phyloP scores from a whole-genome alignment of 371 early-diverging fungal species.

The Dichotomocladium elegans region DNA sequence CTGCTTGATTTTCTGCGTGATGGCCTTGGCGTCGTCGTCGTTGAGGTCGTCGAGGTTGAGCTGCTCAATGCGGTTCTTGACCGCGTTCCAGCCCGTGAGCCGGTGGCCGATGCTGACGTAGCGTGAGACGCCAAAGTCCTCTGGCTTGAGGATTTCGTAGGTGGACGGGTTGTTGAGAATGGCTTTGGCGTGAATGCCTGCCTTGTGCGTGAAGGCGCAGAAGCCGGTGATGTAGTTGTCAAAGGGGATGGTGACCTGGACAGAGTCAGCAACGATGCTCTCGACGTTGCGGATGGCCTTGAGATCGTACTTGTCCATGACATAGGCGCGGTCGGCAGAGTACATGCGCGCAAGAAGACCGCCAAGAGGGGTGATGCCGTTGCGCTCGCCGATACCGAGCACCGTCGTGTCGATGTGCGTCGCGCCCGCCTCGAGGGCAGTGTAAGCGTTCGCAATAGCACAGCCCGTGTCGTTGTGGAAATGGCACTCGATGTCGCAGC shows the following conservation, averaged over 20 bases:
- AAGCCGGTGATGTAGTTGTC: slow-evolving; percentile 98
- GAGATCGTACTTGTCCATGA: slow-evolving; percentile 90
- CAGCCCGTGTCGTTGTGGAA: slow-evolving; percentile 99
- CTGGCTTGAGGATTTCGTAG: slow-evolving; percentile 94
- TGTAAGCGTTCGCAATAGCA: slow-evolving; percentile 95
- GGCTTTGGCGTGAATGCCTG: slow-evolving; percentile 98
- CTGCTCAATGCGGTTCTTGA: slow-evolving; percentile 93
- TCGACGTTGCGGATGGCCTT: slow-evolving; percentile 88
- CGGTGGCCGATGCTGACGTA: slow-evolving; percentile 95
- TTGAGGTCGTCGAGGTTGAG: slow-evolving; percentile 69
- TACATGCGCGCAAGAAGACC: slow-evolving; percentile 94
- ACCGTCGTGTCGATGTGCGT: slow-evolving; percentile 98
- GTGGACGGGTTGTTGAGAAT: slow-evolving; percentile 96
- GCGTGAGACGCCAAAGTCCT: slow-evolving; percentile 96
- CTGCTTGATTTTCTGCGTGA: slow-evolving; percentile 91
- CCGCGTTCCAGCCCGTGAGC: slow-evolving; percentile 97
- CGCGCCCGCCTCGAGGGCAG: slow-evolving; percentile 94
- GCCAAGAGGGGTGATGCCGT: slow-evolving; percentile 95
- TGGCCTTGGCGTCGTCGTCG: slow-evolving; percentile 89
- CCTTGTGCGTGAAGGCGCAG: slow-evolving; percentile 97
- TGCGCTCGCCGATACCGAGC: slow-evolving; percentile 96
- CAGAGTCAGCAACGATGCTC: slow-evolving; percentile 92
- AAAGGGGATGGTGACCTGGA: slow-evolving; percentile 94
- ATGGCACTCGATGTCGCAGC: slow-evolving; percentile 96
- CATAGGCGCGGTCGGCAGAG: slow-evolving; percentile 83